A percentile compares a stretch with the other conserved stretches of the same genome.
Conservation (phyloP, 177 flowering plant genomes). For the Vitis hybrid region DNA sequence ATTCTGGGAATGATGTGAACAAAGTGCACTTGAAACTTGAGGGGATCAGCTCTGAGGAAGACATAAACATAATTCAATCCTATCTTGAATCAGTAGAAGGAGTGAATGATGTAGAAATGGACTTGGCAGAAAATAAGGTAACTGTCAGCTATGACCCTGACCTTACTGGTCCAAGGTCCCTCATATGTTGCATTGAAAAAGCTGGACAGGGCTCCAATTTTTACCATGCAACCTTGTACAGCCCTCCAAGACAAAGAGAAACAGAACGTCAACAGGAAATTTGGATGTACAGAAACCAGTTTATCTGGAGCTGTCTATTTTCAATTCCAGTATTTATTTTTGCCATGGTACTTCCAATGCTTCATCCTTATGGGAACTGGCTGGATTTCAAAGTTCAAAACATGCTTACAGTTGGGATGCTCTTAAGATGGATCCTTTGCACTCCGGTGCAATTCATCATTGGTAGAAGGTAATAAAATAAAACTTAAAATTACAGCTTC, state of each 20-base stretch:
- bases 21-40: slow-evolving; percentile 69
- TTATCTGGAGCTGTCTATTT: slow-evolving; percentile 78
- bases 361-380: slow-evolving; percentile 86
- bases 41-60: slow-evolving; percentile 58
- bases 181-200: slow-evolving; percentile 59
- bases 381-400: slow-evolving; percentile 59
- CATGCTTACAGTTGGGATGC: slow-evolving; percentile 76
- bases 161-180: slow-evolving; percentile 78
- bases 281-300: slow-evolving; percentile 54
- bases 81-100: slow-evolving; percentile 62
- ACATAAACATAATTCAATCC: slow-evolving; percentile 34
- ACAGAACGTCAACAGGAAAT: slow-evolving; percentile 58
- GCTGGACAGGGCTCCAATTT: slow-evolving; percentile 42
- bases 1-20: slow-evolving; percentile 67
- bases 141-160: slow-evolving; percentile 72
- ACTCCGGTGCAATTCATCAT: slow-evolving; percentile 89
- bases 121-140: slow-evolving; percentile 47
- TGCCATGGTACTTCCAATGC: slow-evolving; percentile 94
- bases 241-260: slow-evolving; percentile 67
- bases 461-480: slow-evolving; percentile 63
- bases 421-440: slow-evolving; percentile 82
- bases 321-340: slow-evolving; percentile 75
- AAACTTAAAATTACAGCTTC: neutral
- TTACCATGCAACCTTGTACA: slow-evolving; percentile 61
- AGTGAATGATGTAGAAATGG: slow-evolving; percentile 71